Percentiles rank a stretch among this genome's conserved stretches.
Conservation (phyloP, 371 early-diverging fungal genomes). For the Saksenaea oblongispora region DNA sequence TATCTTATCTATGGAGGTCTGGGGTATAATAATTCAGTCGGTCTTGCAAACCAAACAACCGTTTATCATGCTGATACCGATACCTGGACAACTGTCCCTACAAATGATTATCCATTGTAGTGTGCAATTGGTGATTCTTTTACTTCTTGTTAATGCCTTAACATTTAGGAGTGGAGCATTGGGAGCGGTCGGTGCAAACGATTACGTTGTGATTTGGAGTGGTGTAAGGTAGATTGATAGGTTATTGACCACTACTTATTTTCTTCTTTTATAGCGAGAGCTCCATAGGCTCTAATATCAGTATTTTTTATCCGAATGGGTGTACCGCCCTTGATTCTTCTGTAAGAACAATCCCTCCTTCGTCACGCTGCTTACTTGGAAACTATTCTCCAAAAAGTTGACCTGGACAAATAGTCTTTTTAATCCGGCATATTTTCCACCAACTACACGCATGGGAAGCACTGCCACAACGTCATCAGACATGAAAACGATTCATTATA, state of each 20-base stretch:
- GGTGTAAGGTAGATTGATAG: neutral
- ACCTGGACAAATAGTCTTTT: neutral
- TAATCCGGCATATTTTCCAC: neutral
- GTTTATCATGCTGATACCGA: neutral
- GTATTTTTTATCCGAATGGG: no score
- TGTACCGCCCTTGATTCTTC: no score
- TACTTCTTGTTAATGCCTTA: no score
- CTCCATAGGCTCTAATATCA: neutral
- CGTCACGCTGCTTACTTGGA: no score
- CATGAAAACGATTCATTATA: neutral
- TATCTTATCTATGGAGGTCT: neutral
- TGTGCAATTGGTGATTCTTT: neutral
- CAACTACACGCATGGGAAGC: neutral
- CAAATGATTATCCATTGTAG: neutral
- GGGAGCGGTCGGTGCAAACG: neutral
- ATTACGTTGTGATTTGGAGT: neutral
- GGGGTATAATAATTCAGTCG: neutral
- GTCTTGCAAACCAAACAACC: neutral
- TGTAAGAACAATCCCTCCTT: no score
- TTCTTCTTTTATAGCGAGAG: neutral
- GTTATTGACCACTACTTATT: neutral
- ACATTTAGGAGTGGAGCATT: no score
- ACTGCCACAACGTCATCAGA: neutral
- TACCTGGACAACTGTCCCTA: conserved; percentile 3
- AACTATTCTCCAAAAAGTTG: no score